Evolutionary conservation across 345 rosid species (phyloP).

Genomic region (Stellera chamaejasme): DNA sequence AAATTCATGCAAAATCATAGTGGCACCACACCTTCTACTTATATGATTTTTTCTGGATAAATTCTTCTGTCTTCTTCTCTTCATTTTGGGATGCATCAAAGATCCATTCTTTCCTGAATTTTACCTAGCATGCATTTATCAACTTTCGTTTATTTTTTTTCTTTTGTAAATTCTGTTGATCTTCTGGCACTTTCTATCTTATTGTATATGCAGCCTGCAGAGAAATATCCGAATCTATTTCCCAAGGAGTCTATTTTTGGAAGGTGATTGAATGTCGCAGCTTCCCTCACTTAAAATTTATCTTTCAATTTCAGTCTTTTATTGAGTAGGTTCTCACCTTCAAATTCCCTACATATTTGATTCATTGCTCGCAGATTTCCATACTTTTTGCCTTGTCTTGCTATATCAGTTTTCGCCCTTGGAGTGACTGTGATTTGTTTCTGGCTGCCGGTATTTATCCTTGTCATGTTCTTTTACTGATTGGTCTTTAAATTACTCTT

Average conservation of each 20-base stretch:
- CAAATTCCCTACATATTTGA: neutral
- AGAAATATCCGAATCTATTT: conserved; percentile 60
- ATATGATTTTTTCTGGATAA: too few species aligned
- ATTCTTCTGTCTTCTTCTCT: too few species aligned
- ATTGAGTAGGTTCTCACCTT: neutral
- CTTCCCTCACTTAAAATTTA: neutral
- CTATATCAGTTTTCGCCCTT: conserved; percentile 54
- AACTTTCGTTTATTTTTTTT: too few species aligned
- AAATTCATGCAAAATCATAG: too few species aligned
- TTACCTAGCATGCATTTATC: too few species aligned
- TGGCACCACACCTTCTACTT: too few species aligned
- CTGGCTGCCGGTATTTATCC: conserved; percentile 67
- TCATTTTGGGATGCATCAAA: too few species aligned
- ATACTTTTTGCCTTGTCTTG: conserved; percentile 64
- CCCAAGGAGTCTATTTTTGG: conserved; percentile 66
- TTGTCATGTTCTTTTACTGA: neutral
- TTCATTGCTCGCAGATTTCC: conserved; percentile 55
- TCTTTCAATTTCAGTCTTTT: neutral
- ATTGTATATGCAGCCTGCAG: conserved; percentile 57
- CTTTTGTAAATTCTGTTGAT: too few species aligned
- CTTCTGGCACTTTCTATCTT: conserved; percentile 10
- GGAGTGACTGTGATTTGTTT: conserved; percentile 36
- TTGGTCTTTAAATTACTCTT: neutral
- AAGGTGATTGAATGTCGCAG: conserved; percentile 28
- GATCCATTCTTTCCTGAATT: too few species aligned